Evolutionary conservation across 257 asterid genomes (phyloP), one percentile per base, ranked within the genome.

Genomic region (Fraxinus quadrangulata): DNA sequence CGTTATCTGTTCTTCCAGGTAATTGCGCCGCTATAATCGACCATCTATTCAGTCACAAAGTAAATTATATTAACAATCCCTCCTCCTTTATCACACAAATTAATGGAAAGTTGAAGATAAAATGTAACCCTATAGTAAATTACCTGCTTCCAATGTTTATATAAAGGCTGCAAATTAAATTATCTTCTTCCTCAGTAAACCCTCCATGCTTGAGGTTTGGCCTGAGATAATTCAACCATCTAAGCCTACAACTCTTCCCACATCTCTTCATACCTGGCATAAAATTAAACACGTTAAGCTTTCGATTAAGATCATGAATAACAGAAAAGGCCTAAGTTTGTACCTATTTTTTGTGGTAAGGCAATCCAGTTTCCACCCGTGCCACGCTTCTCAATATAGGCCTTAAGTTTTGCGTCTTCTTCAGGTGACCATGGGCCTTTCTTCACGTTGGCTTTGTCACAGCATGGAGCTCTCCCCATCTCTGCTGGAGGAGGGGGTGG

Each of bases 401-500:
- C 78, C 67, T 76, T 80, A 51, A 85, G 87, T 21, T 73, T 83
- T 11, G 82, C 82, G 49, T 85, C 89, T 56, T 85, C 89, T 19
- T 85, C 83, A 6, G 87, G 82, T 0, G 87, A 83, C 89, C 89
- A 83, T 9, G 85, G 85, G 24, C 85, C 87, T 76, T 72, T 78
- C 77, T 83, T 85, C 0, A 85, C 86, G 31, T 78, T 83, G 54
- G 85, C 80, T 78, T 83, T 85, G 77, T 85, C 89, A 31, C 89
- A 85, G 78, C 89, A 85, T 0, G 89, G 87, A 59, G 89, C 89
- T 83, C 89, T 83, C n/a, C 86, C 89, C 89, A 85, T 85, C 36
- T 42, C 49, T 2, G 13, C 16, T 42, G 49, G 13, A 12, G 16
- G 16, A 31, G 34, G 6, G 36, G 36, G 10, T 3, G 49, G 49